Evolutionary conservation across 164 flowering plant species (phyloP), one percentile per base, ranked within the genome.

Genomic region (Tetrastigma voinierianum): DNA sequence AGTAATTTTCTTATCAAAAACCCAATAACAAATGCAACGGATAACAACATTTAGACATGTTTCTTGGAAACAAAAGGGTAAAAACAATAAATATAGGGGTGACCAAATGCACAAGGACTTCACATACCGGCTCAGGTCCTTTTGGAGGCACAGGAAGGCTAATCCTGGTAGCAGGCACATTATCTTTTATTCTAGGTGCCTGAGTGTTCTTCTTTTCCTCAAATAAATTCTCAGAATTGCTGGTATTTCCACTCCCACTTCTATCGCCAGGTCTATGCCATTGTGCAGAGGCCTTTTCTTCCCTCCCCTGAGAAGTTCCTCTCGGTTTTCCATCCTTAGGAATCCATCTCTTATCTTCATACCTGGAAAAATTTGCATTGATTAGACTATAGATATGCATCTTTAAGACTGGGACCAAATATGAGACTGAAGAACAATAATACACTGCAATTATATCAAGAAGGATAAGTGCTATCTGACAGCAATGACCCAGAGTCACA

Each of bases 271-370:
- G 58, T 75, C 78, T 82, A 67, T 75, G 86, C 73, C 71, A 80
- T 70, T 81, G 71, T 1, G 49, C 54, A 46, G 88, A 72, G 44
- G 71, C 64, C 65, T 68, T 82, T 62, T 83, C 88, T 61, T 84
- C 96, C 52, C 45, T 77, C 48, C 67, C 73, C 60, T 71, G 77
- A 64, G 91, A 53, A 65, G 91, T 85, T 70, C 88, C 75, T 70
- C 71, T 81, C 25, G 81, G 69, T 59, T 71, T 83, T 45, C 84
- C 87, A 67, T 90, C 94, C 81, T 78, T 89, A 1, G 90, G 59
- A 69, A 82, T 64, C 99, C 99, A 95, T 84, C 99, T 86, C 74
- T 90, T 95, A 53, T 95, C 99, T 76, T 95, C 99, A 79, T 95
- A 95, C 83, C 99, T 86, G 53, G 1, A 61, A 62, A 46, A 45